Evolutionary conservation across 23 red algal species (phyloP).

Genomic region (Agarophyton chilense): DNA sequence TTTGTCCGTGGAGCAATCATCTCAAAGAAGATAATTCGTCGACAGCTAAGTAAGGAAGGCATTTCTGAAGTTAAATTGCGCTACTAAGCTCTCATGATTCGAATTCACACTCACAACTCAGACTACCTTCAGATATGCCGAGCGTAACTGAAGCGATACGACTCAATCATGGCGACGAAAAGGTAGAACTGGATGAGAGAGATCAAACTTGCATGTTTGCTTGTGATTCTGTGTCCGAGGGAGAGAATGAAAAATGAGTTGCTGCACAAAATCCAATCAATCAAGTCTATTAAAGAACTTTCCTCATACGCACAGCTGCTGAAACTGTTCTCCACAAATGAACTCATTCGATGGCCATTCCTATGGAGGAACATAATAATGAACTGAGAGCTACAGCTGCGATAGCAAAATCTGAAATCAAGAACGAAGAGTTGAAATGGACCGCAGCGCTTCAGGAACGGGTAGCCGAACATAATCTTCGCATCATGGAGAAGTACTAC

Average conservation of each 20-base stretch:
- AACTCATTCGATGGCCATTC: slow-evolving; percentile 89
- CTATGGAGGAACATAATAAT: slow-evolving; percentile 50
- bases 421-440: slow-evolving; percentile 82
- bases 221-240: slow-evolving; percentile 68
- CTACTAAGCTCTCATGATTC: too few species aligned
- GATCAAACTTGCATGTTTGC: slow-evolving; percentile 64
- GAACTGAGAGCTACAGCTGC: slow-evolving; percentile 36
- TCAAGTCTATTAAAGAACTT: slow-evolving; percentile 76
- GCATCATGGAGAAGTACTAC: slow-evolving; percentile 87
- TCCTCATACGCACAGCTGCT: slow-evolving; percentile 66
- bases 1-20: too few species aligned
- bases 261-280: slow-evolving; percentile 70
- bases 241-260: slow-evolving; percentile 83
- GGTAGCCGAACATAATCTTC: slow-evolving; percentile 95
- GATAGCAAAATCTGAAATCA: slow-evolving; percentile 57
- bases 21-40: too few species aligned
- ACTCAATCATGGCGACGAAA: slow-evolving; percentile 37
- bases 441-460: slow-evolving; percentile 66
- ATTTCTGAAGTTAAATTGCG: too few species aligned
- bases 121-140: too few species aligned
- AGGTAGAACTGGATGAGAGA: slow-evolving; percentile 53
- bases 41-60: too few species aligned
- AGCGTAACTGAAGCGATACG: too few species aligned
- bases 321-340: slow-evolving; percentile 81
- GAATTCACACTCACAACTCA: too few species aligned